Percentiles rank a stretch among this genome's conserved stretches.
Conservation (phyloP, 2,329 filamentous ascomycete genomes). For the Verticillium zaregamsianum region DNA sequence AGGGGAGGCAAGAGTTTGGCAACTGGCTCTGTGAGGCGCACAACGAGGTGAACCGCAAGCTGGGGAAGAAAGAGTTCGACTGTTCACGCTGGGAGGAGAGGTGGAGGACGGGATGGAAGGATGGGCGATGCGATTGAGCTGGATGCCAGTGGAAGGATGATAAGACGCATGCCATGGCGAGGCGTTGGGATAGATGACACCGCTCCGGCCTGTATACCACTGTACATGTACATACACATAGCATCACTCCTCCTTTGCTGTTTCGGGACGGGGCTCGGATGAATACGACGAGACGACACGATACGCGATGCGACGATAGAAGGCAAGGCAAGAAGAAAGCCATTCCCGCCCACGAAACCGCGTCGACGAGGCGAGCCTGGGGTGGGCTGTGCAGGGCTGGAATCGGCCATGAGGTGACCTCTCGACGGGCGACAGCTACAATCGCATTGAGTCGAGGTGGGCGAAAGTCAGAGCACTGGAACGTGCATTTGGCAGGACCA, state of each 20-base stretch:
- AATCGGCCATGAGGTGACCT: too few relatives aligned
- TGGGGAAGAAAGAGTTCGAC: slow-evolving; percentile 90
- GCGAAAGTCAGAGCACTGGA: neutral
- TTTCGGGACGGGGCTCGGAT: neutral
- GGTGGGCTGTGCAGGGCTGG: too few relatives aligned
- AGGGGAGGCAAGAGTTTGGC: slow-evolving; percentile 66
- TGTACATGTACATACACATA: neutral
- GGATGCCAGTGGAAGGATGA: neutral
- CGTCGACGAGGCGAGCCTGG: too few relatives aligned
- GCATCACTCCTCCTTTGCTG: neutral
- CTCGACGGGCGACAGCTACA: too few relatives aligned
- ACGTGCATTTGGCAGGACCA: neutral
- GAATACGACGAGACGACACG: neutral
- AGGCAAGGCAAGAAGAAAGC: neutral
- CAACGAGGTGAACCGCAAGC: slow-evolving; percentile 82
- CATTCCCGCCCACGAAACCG: neutral
- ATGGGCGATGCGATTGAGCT: slow-evolving; percentile 55
- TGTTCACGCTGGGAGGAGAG: slow-evolving; percentile 88
- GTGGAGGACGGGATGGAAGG: slow-evolving; percentile 87
- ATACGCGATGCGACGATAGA: neutral
- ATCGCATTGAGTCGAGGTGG: neutral
- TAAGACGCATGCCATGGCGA: neutral
- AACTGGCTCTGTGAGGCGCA: slow-evolving; percentile 82
- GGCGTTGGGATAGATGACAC: neutral
- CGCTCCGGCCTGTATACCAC: neutral